Evolutionary conservation across 805 yeast species (phyloP), one percentile per base, ranked within the genome.

Genomic region (Cyberlindnera amylophila): DNA sequence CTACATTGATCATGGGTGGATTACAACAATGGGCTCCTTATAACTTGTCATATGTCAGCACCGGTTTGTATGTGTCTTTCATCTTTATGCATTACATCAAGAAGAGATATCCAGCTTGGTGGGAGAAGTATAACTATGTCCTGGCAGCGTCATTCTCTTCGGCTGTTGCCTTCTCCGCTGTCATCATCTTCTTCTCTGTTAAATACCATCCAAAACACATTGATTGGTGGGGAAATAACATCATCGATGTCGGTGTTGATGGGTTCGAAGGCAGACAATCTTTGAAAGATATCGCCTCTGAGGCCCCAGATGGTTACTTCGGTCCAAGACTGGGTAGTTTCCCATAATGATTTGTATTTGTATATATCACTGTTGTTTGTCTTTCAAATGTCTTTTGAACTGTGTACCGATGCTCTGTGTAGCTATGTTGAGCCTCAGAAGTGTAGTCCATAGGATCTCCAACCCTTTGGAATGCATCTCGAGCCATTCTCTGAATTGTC

Each of bases 201-300:
- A 62, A 65, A 40, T 75, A 68, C 50, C 67, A 74, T 38, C 65
- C 66, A 4, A 64, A 61, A 13, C 51, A 54, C 4, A 39, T 79
- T 11, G 45, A 59, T 21, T 81, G 87, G 88, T 81, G 87, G 86
- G 87, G 87, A 2, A 79, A 77, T 37, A 58, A 45, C 38, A 18
- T 42, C 32, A 12, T 18, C 59, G 34, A 32, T 19, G 39, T 19
- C 14, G 49, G 49, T 36, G 39, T 53, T 12, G 46, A 51, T 15
- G 53, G 52, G 19, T 48, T 46, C 21, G 51, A 40, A 26, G 53
- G 52, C 11, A 46, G 47, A 13, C 30, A 24, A 8, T 33, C 41
- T 27, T 27, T 45, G 28, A 30, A 30, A 17, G 38, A 45, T 27
- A 33, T 39, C 28, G 11, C 29, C 17, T 26, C 40, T n/a, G 12